Base-by-base conservation (phyloP, 2,329 filamentous ascomycete genomes). In the Diaporthe aspalathi region DNA sequence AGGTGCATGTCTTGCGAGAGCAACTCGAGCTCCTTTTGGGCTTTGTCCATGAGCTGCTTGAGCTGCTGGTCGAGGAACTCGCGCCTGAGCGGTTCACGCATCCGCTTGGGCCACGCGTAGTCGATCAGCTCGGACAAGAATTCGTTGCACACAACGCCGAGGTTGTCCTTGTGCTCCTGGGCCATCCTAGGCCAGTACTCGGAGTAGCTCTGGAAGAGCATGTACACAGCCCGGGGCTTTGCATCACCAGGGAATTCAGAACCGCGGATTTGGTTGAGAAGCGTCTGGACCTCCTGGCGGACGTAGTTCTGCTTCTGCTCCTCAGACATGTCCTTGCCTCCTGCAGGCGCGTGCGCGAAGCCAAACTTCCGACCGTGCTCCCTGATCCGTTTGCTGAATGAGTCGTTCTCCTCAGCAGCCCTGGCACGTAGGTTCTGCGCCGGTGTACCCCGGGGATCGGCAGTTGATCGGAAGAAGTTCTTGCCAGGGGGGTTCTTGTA, bases 401-500 rank as follows among this genome's bases (percentile, higher is more conserved):
- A 79, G 70, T 87, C 86, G 57, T 85, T 87, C 75, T 87, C 85
- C 72, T 87, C 85, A 5, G 84, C 81, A 8, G 85, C 84, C 2
- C 86, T 83, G 4, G 85, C 86, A 8, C 85, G 83, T 8, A 87
- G 80, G 74, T 87, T 86, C 70, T 87, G 85, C 0, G 85, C 82
- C 0, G 85, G 86, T 0, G 85, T 87, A 29, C 85, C 86, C 71
- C 84, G 83, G 16, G 85, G 83, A 53, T 81, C 84, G 3, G 84
- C 85, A 14, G 85, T 84, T 11, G 84, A 80, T 8, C 85, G 81
- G 76, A 87, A 87, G 79, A 87, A 87, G 67, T 80, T 81, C 75
- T 86, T 85, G 70, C 84, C 84, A 20, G 86, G 84, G 0, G 85
- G 85, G 72, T 87, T 87, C 80, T 87, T 87, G 82, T 87, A 87